Evolutionary conservation across 257 asterid genomes (phyloP), one percentile per base, ranked within the genome.

Genomic region (Solanum appendiculatum): DNA sequence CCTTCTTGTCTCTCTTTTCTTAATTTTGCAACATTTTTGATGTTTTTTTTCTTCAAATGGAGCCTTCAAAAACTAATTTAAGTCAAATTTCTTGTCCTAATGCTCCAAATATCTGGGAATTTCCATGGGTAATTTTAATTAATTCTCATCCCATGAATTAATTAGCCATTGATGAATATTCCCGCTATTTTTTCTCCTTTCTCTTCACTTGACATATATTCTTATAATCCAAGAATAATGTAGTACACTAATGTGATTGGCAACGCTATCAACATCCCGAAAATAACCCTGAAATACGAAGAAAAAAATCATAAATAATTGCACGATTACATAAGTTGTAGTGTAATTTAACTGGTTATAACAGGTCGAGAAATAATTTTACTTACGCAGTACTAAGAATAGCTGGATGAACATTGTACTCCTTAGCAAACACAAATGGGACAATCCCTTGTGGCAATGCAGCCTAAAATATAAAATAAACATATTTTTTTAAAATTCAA

Each of bases 401-500:
- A 80, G 96, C 93, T 3, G 99, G 98, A 90, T 96, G 99, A 40
- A 96, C 98, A 58, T 96, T 96, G 92, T 96, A 96, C 86, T 96
- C 99, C 90, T 96, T 96, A 6, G 99, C 96, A 87, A 96, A 96
- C 89, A 96, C 99, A 87, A 96, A 96, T 7, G 99, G 99, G 83
- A 96, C 99, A 85, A 96, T 96, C 89, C 98, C 99, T 92, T 96
- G 98, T 78, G 99, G 99, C 87, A 96, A 98, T 70, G 99, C 99
- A 14, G 99, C 98, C 99, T 96, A 84, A 31, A 33, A 81, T 10
- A 44, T 60, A 60, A 36, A 20, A 54, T 34, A 33, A 36, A n/a
- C n/a, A n/a, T n/a, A n/a, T n/a, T n/a, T n/a, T n/a, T n/a, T n/a
- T n/a, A n/a, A 25, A 66, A 29, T 11, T 15, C 63, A 25, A 15